Evolutionary conservation across 345 rosid species (phyloP), one percentile per base, ranked within the genome.

Genomic region (Mangifera indica): DNA sequence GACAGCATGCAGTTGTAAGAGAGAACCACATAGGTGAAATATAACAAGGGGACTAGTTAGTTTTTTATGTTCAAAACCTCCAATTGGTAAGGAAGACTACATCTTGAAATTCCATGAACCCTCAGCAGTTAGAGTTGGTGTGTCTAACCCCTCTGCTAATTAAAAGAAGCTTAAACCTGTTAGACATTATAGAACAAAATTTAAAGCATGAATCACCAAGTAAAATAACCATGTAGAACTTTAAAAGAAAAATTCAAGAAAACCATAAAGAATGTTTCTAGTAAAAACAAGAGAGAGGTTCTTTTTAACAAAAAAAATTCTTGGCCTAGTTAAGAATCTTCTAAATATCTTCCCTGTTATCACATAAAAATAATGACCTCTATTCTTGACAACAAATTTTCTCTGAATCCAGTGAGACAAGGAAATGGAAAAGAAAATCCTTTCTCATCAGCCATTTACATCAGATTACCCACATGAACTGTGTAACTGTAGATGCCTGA

Each of bases 71-170:
- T n/a, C 6, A 49, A 26, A 29, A 29, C 17, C 59, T 51, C 14
- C 13, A 42, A 55, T 22, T 5, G 15, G 54, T 12, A 9, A 40
- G 42, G 54, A 25, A 12, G 62, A 69, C 44, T n/a, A 57, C 54
- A 69, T 48, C 73, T 77, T 74, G 62, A 79, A 77, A 69, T 77
- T 74, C 81, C 81, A 82, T 0, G 77, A 68, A 57, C 81, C 77
- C 83, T 80, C 78, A 4, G 75, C 80, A 13, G 53, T 52, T 54
- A 77, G 18, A 29, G 76, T 69, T 40, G 86, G 83, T n/a, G 54
- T 44, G 46, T 70, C 24, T 15, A 72, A 60, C 20, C 79, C 79
- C 68, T 79, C 79, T 46, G 74, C 79, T 72, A 75, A 21, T 71
- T 70, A 66, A 69, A 69, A 51, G 74, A 46, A 11, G 83, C 81